Percentiles rank a stretch among this genome's conserved stretches.
Evolutionary conservation across 306 rosid species (phyloP).

Genomic region (Citrullus amarus): DNA sequence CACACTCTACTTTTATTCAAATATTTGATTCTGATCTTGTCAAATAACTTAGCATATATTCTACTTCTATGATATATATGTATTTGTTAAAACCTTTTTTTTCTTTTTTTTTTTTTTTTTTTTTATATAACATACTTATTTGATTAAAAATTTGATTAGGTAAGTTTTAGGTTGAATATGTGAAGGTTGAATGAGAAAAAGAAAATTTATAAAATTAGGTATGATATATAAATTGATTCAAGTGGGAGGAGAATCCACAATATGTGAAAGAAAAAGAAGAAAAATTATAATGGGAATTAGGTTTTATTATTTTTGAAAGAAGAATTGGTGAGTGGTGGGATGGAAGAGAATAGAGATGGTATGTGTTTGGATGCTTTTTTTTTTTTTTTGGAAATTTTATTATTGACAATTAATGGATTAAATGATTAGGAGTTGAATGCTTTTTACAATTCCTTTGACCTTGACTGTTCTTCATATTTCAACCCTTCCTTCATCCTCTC

Average conservation of each 20-base stretch:
- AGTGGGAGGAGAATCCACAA: conserved; percentile 2
- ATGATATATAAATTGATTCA: background rate
- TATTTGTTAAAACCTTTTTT: too few species aligned
- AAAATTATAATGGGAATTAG: background rate
- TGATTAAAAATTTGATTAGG: background rate
- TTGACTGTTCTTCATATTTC: background rate
- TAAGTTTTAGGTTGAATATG: background rate
- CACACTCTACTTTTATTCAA: background rate
- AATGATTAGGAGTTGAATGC: conserved; percentile 2
- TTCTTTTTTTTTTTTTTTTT: too few species aligned
- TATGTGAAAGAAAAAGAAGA: background rate
- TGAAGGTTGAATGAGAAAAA: background rate
- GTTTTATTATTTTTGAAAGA: background rate
- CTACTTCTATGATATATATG: too few species aligned
- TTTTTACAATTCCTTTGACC: background rate
- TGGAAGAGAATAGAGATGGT: background rate
- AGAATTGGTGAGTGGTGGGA: background rate
- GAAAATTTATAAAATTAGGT: background rate
- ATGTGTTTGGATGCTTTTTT: too few species aligned
- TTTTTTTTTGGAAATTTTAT: background rate
- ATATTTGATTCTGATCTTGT: background rate
- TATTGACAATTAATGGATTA: conserved; percentile 6
- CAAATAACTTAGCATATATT: background rate
- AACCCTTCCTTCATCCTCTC: background rate
- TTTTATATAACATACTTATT: background rate